Evolutionary conservation across 371 early-diverging fungal species (phyloP), one percentile per base, ranked within the genome.

Genomic region (Lichtheimia ornata): DNA sequence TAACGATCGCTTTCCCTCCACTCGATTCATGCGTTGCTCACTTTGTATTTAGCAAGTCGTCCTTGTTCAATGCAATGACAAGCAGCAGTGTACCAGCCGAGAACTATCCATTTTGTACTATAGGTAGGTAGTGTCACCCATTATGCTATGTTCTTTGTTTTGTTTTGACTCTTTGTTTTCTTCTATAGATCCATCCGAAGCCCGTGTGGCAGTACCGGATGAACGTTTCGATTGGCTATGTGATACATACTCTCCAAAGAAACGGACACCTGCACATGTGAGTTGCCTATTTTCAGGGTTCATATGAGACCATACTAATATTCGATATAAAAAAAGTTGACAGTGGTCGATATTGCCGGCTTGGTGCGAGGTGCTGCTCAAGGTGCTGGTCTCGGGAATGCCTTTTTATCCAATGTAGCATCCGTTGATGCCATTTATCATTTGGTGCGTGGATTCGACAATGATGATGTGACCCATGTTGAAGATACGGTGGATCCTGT

Each of bases 341-440:
- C 89, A 9, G 89, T 95, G 42, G 88, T 90, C 28, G 97, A 98
- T 76, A 98, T 98, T 84, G 98, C 98, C 28, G 97, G 98, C 27
- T 87, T 98, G 53, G 93, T 97, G n/a, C 89, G 91, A 61, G 94
- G 94, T 50, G 92, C 95, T 1, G 80, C 88, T 17, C 82, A 83
- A 49, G 94, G 94, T 20, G 86, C 84, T 50, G 93, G 93, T 53
- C 78, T 94, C 35, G 98, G 98, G 44, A 98, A 98, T 74, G 88
- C 90, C 30, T 98, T 98, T 82, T 76, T 97, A 71, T 87, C 93
- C 40, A 86, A 97, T 72, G 93, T 98, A 28, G 83, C 88, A 49
- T 92, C 93, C 14, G 93, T 94, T 0, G 97, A 98, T 79, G 97
- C 93, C 56, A 93, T 98, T 52, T 97, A 91, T 77, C 97, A 97